Evolutionary conservation across 2,329 filamentous ascomycete species (phyloP).

Genomic region (Colletotrichum truncatum): DNA sequence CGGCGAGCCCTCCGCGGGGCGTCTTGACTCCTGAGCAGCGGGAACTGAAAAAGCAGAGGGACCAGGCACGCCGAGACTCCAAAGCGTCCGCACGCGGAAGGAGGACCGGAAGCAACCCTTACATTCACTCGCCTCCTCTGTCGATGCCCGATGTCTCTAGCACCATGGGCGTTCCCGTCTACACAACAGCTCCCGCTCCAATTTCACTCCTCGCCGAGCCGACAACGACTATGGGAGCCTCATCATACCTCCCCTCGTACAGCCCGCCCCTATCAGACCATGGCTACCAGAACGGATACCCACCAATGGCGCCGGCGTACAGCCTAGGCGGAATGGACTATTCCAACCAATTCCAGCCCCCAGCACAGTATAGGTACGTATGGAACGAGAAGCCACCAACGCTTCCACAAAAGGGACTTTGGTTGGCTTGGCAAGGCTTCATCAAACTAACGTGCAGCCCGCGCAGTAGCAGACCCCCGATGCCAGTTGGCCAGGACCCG

Average conservation of each 20-base stretch:
- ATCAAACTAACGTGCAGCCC: slow-evolving; percentile 11
- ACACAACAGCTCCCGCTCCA: slow-evolving; percentile 59
- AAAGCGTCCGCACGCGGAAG: slow-evolving; percentile 62
- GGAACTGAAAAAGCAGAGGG: slow-evolving; percentile 69
- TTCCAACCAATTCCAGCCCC: slow-evolving; percentile 42
- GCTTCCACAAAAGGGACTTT: background rate
- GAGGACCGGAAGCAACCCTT: slow-evolving; percentile 57
- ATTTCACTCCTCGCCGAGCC: slow-evolving; percentile 63
- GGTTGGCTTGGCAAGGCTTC: background rate
- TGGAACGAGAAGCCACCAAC: background rate
- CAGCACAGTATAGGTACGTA: slow-evolving; percentile 52
- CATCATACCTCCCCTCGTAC: slow-evolving; percentile 60
- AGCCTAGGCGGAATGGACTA: slow-evolving; percentile 55
- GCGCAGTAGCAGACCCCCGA: slow-evolving; percentile 48
- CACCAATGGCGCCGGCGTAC: slow-evolving; percentile 49
- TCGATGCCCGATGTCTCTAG: slow-evolving; percentile 53
- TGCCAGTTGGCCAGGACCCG: slow-evolving; percentile 48
- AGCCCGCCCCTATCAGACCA: slow-evolving; percentile 57
- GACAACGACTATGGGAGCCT: slow-evolving; percentile 50
- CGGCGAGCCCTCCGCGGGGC: slow-evolving; percentile 65
- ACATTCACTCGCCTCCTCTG: slow-evolving; percentile 51
- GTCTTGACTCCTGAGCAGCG: slow-evolving; percentile 67
- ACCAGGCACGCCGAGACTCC: slow-evolving; percentile 66
- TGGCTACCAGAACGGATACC: slow-evolving; percentile 40
- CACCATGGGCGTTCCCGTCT: slow-evolving; percentile 56